A percentile compares a stretch with the other conserved stretches of the same genome.
These are phyloP conservation scores for Aegilops bicornis DNA, from an alignment of 176 grass and related monocot species.

Conservation along the genomic window DNA sequence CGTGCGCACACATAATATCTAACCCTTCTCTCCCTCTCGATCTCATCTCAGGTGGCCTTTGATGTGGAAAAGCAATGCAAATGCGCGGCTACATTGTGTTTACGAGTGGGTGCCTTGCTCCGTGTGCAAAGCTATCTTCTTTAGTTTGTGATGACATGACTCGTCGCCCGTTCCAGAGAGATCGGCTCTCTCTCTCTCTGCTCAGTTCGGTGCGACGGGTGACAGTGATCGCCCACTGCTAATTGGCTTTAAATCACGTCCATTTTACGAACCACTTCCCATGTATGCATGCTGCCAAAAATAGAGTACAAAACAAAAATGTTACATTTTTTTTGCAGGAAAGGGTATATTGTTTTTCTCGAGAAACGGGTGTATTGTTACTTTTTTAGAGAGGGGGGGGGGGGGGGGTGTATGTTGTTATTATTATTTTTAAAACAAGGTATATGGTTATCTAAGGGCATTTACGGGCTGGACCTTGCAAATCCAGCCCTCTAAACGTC, in stretches of 20 bases:
- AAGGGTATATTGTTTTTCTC: no score
- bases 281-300: not conserved
- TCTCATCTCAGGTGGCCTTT: slow-evolving; percentile 35
- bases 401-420: no score
- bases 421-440: no score
- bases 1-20: not conserved
- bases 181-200: not conserved
- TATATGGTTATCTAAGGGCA: no score
- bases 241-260: no score
- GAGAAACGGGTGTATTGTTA: no score
- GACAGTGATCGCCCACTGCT: not conserved
- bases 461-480: no score
- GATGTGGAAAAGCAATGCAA: slow-evolving; percentile 22
- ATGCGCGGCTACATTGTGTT: not conserved
- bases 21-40: not conserved
- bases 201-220: not conserved
- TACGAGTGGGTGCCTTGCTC: not conserved
- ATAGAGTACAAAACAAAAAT: not conserved
- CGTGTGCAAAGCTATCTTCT: slow-evolving; percentile 20
- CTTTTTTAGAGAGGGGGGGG: no score
- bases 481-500: no score
- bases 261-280: no score
- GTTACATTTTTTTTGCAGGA: no score
- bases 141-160: not conserved
- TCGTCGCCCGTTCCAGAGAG: not conserved